These are phyloP conservation scores for Xylariaceae sp. DNA, from an alignment of 2,329 filamentous ascomycete species.

Conservation along the genomic window DNA sequence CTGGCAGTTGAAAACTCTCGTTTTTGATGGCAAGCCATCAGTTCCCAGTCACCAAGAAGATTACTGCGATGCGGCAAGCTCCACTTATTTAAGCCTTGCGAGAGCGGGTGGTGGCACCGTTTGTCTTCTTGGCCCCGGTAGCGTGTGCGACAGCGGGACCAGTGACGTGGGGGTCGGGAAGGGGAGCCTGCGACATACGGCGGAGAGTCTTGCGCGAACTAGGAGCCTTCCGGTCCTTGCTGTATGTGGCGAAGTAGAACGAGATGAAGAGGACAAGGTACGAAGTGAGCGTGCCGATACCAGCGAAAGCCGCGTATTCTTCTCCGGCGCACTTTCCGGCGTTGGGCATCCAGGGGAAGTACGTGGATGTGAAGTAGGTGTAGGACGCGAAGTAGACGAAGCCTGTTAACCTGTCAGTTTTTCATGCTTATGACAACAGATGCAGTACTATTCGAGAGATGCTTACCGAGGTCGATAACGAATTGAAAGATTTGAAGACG, in stretches of 20 bases:
- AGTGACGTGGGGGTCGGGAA: constrained; percentile 77
- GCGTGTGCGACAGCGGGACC: constrained; percentile 51
- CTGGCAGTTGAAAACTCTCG: too few species aligned
- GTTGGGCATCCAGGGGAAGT: constrained; percentile 83
- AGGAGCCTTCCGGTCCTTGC: constrained; percentile 73
- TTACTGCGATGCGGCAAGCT: too few species aligned
- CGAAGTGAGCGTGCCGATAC: constrained; percentile 86
- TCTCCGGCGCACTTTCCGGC: constrained; percentile 85
- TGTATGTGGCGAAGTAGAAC: constrained; percentile 97
- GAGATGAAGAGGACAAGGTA: constrained; percentile 98
- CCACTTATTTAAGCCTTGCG: constrained; percentile 67
- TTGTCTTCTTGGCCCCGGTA: constrained; percentile 53
- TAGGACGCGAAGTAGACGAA: constrained; percentile 99
- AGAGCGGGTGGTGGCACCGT: constrained; percentile 60
- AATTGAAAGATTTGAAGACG: constrained; percentile 96
- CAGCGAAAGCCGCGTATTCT: constrained; percentile 91
- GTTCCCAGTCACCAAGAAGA: too few species aligned
- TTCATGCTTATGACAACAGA: background rate
- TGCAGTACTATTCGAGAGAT: background rate
- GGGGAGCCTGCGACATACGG: constrained; percentile 60
- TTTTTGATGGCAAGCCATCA: too few species aligned
- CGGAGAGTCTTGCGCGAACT: constrained; percentile 76
- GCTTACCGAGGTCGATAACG: constrained; percentile 88
- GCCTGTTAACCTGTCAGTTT: constrained; percentile 46
- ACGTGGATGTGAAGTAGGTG: constrained; percentile 92